phyloP scores from a whole-genome alignment of 176 grass and related monocot species.

The Hsuehochloa calcarea region DNA sequence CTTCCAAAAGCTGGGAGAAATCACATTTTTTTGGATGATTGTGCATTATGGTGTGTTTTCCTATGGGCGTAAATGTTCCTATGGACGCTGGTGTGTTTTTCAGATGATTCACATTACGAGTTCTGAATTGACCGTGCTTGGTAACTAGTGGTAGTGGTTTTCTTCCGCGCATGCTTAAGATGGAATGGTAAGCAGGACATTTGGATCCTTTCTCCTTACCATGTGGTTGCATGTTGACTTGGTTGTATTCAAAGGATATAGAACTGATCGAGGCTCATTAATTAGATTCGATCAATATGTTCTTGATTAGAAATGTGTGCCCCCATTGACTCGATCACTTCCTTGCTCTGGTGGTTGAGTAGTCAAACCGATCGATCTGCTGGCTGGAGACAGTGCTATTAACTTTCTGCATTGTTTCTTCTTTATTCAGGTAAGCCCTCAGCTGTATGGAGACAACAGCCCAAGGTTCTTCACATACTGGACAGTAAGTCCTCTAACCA shows the following conservation, averaged over 20 bases:
- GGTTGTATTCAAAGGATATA: not conserved
- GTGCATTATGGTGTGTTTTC: too few species aligned
- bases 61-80: too few species aligned
- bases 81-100: not conserved
- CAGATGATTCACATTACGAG: not conserved
- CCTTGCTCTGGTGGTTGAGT: not conserved
- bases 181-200: not conserved
- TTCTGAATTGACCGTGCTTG: not conserved
- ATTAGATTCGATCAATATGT: conserved; percentile 42
- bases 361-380: conserved; percentile 29
- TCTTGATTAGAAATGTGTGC: conserved; percentile 34
- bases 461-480: conserved; percentile 98
- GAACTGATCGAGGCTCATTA: conserved; percentile 34
- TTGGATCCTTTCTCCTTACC: not conserved
- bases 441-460: conserved; percentile 83
- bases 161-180: not conserved
- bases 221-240: conserved; percentile 42
- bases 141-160: not conserved
- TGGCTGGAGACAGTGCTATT: conserved; percentile 1
- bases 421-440: conserved; percentile 72
- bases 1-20: not conserved
- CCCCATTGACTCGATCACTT: conserved; percentile 38
- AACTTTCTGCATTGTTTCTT: conserved; percentile 3
- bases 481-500: conserved; percentile 57
- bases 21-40: not conserved